Conservation (phyloP, 192 early-diverging fungal genomes). For the Podila epigama region DNA sequence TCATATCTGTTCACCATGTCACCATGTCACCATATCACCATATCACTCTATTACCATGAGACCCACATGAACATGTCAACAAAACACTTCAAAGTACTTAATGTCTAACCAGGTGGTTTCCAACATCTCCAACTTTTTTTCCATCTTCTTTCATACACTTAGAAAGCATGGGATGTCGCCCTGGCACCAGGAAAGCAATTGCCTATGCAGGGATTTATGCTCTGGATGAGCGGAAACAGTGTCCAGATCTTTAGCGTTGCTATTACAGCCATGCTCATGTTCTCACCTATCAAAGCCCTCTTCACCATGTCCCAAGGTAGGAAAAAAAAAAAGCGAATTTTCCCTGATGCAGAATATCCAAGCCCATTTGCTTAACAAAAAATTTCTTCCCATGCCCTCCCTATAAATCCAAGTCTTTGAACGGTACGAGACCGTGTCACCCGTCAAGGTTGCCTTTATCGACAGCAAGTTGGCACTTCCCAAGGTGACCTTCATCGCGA, state of each 20-base stretch:
- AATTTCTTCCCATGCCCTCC: not conserved
- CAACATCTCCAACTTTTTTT: not conserved
- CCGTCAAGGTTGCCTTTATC: slow-evolving; percentile 53
- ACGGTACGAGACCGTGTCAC: slow-evolving; percentile 69
- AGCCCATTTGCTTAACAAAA: not conserved
- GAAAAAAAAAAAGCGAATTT: not conserved
- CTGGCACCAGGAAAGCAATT: slow-evolving; percentile 88
- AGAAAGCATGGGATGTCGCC: slow-evolving; percentile 99
- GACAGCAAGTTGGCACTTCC: slow-evolving; percentile 69
- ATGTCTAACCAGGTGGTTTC: not conserved
- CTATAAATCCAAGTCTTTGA: slow-evolving; percentile 68
- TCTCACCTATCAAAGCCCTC: slow-evolving; percentile 81
- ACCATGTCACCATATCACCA: not conserved
- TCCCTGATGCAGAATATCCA: not conserved
- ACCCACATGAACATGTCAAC: too few species aligned
- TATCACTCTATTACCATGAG: not conserved
- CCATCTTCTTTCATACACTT: not conserved
- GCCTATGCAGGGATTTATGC: slow-evolving; percentile 98
- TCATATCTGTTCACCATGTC: not conserved
- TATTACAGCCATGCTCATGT: slow-evolving; percentile 96
- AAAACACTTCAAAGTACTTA: not conserved
- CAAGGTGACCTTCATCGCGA: slow-evolving; percentile 82
- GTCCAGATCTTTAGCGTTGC: slow-evolving; percentile 97
- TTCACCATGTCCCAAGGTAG: slow-evolving; percentile 72
- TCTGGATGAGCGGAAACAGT: slow-evolving; percentile 97